These are phyloP conservation scores for Candida methanosorbosa DNA, from an alignment of 805 yeast species.

Conservation along the genomic window DNA sequence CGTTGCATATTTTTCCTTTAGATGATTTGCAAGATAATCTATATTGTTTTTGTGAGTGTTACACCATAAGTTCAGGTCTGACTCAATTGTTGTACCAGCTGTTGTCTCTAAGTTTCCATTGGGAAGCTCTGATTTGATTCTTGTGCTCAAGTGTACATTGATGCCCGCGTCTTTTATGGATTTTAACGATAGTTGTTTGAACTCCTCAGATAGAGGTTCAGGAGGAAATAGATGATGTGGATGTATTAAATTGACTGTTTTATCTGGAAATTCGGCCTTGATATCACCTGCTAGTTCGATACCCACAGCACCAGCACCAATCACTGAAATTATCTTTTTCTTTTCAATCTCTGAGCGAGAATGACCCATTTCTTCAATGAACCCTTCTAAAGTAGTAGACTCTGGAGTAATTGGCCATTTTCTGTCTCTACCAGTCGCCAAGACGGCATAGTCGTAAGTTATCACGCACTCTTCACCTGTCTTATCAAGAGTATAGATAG, in stretches of 20 bases:
- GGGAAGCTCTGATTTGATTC: background rate
- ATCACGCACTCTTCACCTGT: conserved; percentile 3
- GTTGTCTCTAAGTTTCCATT: background rate
- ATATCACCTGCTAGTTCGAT: conserved; percentile 41
- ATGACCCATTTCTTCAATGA: conserved; percentile 30
- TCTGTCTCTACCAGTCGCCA: conserved; percentile 41
- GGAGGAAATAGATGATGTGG: conserved; percentile 31
- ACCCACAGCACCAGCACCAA: conserved; percentile 45
- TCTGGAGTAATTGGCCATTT: conserved; percentile 45
- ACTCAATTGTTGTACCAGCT: background rate
- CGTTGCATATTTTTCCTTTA: background rate
- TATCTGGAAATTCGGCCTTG: conserved; percentile 24
- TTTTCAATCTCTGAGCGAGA: conserved; percentile 6
- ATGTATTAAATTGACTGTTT: conserved; percentile 28
- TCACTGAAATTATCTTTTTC: conserved; percentile 24
- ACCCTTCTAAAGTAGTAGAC: conserved; percentile 29
- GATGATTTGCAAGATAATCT: background rate
- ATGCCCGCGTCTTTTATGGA: background rate
- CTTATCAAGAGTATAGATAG: background rate
- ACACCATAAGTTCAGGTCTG: conserved; percentile 1
- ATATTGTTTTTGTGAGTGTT: background rate
- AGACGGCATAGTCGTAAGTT: conserved; percentile 35
- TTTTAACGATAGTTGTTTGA: background rate
- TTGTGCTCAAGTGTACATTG: background rate
- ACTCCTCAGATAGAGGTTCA: conserved; percentile 7